phyloP scores from a whole-genome alignment of 2,329 filamentous ascomycete species.

The Orbilia quercus region DNA sequence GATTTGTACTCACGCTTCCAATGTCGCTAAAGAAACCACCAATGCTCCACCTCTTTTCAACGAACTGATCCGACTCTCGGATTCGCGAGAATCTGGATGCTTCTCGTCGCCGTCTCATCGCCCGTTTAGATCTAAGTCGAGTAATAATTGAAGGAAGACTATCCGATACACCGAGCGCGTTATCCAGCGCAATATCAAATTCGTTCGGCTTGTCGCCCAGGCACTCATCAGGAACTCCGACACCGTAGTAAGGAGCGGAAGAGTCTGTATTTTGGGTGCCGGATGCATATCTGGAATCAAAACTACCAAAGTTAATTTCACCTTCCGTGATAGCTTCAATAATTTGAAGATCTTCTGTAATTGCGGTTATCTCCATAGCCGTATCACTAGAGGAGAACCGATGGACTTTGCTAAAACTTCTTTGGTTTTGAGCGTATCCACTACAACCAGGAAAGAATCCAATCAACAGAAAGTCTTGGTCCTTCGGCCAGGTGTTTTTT shows the following conservation, averaged over 20 bases:
- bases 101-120: slow-evolving; percentile 28
- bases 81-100: slow-evolving; percentile 27
- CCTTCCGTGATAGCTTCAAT: slow-evolving; percentile 41
- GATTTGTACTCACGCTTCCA: slow-evolving; percentile 19
- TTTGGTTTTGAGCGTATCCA: slow-evolving; percentile 15
- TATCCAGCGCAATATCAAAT: slow-evolving; percentile 40
- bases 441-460: slow-evolving; percentile 42
- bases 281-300: slow-evolving; percentile 17
- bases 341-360: slow-evolving; percentile 27
- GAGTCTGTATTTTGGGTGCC: slow-evolving; percentile 11
- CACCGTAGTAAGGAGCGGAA: slow-evolving; percentile 32
- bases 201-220: slow-evolving; percentile 36
- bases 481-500: slow-evolving; percentile 29
- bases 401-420: slow-evolving; percentile 49
- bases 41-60: slow-evolving; percentile 51
- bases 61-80: not conserved
- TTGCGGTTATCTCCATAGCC: slow-evolving; percentile 20
- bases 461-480: slow-evolving; percentile 39
- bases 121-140: slow-evolving; percentile 25
- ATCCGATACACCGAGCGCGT: slow-evolving; percentile 20
- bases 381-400: not conserved
- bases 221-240: slow-evolving; percentile 43
- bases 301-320: slow-evolving; percentile 52
- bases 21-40: slow-evolving; percentile 49
- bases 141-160: slow-evolving; percentile 13